Conservation (phyloP, 2,329 filamentous ascomycete species). For the Aspergillus arachidicola region DNA sequence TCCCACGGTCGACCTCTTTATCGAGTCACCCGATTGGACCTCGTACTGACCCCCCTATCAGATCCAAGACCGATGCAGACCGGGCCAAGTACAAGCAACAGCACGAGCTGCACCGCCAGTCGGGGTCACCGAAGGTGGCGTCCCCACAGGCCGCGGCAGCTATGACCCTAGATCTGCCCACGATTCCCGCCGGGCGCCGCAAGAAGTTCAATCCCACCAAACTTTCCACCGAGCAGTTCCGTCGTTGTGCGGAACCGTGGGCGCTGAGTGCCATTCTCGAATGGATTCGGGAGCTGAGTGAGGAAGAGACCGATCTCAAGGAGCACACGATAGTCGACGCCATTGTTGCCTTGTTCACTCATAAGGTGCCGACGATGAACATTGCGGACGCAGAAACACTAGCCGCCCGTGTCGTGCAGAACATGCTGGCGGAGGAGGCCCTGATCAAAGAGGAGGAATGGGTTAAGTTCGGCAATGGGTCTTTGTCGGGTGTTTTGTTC, state of each 20-base stretch:
- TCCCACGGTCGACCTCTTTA: constrained; percentile 78
- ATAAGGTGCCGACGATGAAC: constrained; percentile 98
- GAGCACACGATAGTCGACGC: constrained; percentile 84
- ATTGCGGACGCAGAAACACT: constrained; percentile 92
- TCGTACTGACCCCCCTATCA: constrained; percentile 75
- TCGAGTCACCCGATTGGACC: constrained; percentile 81
- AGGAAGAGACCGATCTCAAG: constrained; percentile 86
- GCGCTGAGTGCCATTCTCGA: constrained; percentile 81
- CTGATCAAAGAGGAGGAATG: constrained; percentile 92
- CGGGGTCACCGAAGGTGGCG: constrained; percentile 50
- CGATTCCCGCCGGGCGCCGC: constrained; percentile 75
- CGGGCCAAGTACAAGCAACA: constrained; percentile 57
- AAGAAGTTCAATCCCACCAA: constrained; percentile 86
- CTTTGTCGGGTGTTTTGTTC: constrained; percentile 86
- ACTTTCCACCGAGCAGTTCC: constrained; percentile 77
- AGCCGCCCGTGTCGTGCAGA: constrained; percentile 72
- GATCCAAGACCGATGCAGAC: constrained; percentile 93
- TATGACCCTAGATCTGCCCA: constrained; percentile 79
- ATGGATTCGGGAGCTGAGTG: constrained; percentile 87
- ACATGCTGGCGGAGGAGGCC: constrained; percentile 78
- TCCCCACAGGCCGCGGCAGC: constrained; percentile 44
- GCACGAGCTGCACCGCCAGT: constrained; percentile 54
- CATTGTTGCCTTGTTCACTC: constrained; percentile 83
- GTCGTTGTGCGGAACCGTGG: constrained; percentile 87
- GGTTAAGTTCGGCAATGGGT: constrained; percentile 85